phyloP scores from a whole-genome alignment of 2,329 filamentous ascomycete species.

The Phyllosticta paracitricarpa region DNA sequence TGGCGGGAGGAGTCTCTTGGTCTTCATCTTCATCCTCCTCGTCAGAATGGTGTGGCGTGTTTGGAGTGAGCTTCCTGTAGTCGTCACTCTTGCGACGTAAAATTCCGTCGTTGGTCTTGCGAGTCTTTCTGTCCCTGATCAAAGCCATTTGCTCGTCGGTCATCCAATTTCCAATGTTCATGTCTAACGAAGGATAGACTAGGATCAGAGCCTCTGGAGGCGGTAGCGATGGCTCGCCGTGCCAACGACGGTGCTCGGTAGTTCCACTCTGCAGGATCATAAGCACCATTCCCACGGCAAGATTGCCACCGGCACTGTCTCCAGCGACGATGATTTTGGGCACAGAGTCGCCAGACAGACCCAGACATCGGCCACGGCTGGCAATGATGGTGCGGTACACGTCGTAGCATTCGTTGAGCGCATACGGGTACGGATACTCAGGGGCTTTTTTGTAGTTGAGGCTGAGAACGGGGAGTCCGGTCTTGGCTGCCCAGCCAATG shows the following conservation, averaged over 20 bases:
- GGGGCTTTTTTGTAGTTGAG: conserved; percentile 85
- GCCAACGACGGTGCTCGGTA: conserved; percentile 45
- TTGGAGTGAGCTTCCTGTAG: conserved; percentile 69
- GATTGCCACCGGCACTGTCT: conserved; percentile 74
- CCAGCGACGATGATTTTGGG: conserved; percentile 66
- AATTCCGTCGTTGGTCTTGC: conserved; percentile 68
- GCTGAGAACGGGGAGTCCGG: conserved; percentile 79
- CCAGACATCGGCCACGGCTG: conserved; percentile 64
- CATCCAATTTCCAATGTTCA: conserved; percentile 99
- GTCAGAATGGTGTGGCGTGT: conserved; percentile 72
- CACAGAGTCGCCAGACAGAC: conserved; percentile 54
- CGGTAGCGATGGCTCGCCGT: conserved; percentile 48
- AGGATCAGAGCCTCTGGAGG: conserved; percentile 76
- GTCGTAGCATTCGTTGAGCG: conserved; percentile 79
- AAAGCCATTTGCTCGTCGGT: conserved; percentile 94
- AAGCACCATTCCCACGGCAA: conserved; percentile 69
- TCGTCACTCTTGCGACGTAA: conserved; percentile 79
- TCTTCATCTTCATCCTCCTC: conserved; percentile 50
- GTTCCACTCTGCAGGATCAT: conserved; percentile 77
- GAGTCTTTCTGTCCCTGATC: conserved; percentile 71
- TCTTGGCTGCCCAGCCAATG: conserved; percentile 81
- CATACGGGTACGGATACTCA: conserved; percentile 76
- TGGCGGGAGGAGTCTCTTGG: conserved; percentile 17
- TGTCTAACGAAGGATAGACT: conserved; percentile 83
- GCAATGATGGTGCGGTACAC: conserved; percentile 66